These are phyloP conservation scores for Barnettozyma salicaria DNA, from an alignment of 805 yeast genomes.

Conservation along the genomic window DNA sequence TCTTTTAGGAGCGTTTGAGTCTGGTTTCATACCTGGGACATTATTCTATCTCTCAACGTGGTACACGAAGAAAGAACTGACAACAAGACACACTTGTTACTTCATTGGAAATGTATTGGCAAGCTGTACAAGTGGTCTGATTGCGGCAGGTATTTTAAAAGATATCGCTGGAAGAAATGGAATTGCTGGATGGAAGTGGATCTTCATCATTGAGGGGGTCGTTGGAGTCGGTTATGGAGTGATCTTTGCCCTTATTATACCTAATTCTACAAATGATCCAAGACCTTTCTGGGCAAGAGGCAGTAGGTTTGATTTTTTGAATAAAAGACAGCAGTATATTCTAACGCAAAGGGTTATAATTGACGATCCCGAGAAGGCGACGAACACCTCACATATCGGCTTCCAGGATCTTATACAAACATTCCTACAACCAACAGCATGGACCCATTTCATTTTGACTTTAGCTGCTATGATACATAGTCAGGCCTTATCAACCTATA, in stretches of 20 bases:
- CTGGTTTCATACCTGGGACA: constrained; percentile 55
- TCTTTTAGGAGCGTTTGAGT: constrained; percentile 61
- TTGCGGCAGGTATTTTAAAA: constrained; percentile 6
- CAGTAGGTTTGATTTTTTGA: neutral
- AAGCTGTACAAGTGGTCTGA: constrained; percentile 1
- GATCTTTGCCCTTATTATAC: neutral
- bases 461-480: neutral
- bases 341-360: neutral
- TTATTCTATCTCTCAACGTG: constrained; percentile 37
- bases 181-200: constrained; percentile 5
- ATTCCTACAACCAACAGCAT: neutral
- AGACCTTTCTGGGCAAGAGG: constrained; percentile 3
- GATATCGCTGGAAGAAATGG: constrained; percentile 1
- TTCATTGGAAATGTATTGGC: neutral
- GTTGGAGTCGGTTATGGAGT: neutral
- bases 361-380: constrained; percentile 1
- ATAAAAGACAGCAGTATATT: constrained; percentile 1
- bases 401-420: neutral
- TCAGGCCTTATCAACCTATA: neutral
- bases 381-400: neutral
- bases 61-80: constrained; percentile 4
- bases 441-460: neutral
- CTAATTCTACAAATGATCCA: neutral
- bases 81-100: constrained; percentile 1
- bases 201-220: constrained; percentile 8